Evolutionary conservation across 2,329 filamentous ascomycete genomes (phyloP).

Genomic region (Penicillium hordei): DNA sequence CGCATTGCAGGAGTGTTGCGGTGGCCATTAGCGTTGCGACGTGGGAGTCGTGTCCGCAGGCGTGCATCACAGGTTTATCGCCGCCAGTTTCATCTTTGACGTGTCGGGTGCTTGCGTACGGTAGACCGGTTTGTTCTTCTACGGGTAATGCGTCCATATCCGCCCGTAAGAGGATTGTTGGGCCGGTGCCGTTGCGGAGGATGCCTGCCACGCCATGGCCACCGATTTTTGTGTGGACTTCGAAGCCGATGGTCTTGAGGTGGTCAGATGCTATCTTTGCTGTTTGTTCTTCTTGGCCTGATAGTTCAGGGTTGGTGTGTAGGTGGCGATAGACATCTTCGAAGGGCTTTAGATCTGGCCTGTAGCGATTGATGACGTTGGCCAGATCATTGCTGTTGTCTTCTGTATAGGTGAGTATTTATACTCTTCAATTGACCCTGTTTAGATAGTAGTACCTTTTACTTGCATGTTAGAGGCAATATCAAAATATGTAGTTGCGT

Average conservation of each 20-base stretch:
- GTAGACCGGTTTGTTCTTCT: slow-evolving; percentile 55
- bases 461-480: slow-evolving; percentile 1
- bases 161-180: slow-evolving; percentile 58
- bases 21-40: slow-evolving; percentile 59
- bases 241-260: slow-evolving; percentile 42
- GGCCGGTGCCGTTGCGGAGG: slow-evolving; percentile 56
- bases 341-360: slow-evolving; percentile 47
- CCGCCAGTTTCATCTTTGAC: slow-evolving; percentile 49
- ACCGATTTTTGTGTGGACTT: slow-evolving; percentile 55
- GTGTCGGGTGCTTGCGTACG: slow-evolving; percentile 54
- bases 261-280: slow-evolving; percentile 47
- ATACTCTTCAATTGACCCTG: background rate
- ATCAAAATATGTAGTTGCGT: background rate
- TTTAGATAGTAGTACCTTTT: background rate
- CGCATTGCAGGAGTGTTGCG: slow-evolving; percentile 49
- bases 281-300: slow-evolving; percentile 55
- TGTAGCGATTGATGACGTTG: slow-evolving; percentile 35
- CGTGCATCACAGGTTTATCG: slow-evolving; percentile 63
- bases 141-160: slow-evolving; percentile 65
- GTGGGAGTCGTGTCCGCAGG: slow-evolving; percentile 68
- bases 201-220: slow-evolving; percentile 60
- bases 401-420: background rate
- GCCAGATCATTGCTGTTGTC: background rate
- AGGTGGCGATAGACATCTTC: slow-evolving; percentile 58
- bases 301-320: slow-evolving; percentile 58